Conservation (phyloP, 2,329 filamentous ascomycete genomes). For the Pseudogymnoascus sp. region DNA sequence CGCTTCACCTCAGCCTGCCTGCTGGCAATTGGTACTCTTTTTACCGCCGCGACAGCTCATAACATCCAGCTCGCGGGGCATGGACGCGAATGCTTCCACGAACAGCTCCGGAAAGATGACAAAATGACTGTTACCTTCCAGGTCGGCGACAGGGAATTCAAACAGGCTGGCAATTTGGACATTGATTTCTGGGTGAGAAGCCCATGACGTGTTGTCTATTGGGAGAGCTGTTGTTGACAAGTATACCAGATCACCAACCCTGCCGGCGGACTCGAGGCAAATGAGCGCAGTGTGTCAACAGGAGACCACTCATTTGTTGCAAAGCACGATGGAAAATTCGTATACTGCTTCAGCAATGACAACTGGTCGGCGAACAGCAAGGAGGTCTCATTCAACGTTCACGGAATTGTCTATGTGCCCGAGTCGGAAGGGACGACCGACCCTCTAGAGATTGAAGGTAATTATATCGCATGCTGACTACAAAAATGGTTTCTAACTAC, state of each 20-base stretch:
- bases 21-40: conserved; percentile 22
- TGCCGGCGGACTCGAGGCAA: conserved; percentile 62
- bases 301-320: conserved; percentile 92
- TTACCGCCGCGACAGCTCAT: conserved; percentile 64
- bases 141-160: conserved; percentile 93
- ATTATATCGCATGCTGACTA: conserved; percentile 17
- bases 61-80: conserved; percentile 94
- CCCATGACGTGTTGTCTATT: conserved; percentile 2
- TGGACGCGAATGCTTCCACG: conserved; percentile 95
- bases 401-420: conserved; percentile 94
- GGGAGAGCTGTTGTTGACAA: conserved; percentile 15
- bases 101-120: conserved; percentile 84
- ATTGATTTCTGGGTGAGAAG: conserved; percentile 90
- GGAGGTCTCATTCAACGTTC: conserved; percentile 98
- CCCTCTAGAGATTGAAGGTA: conserved; percentile 85
- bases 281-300: conserved; percentile 73
- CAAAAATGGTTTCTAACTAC: not conserved
- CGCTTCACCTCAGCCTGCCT: conserved; percentile 25
- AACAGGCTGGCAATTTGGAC: conserved; percentile 85
- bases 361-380: conserved; percentile 94
- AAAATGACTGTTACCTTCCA: conserved; percentile 99
- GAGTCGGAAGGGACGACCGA: conserved; percentile 78
- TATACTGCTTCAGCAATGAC: conserved; percentile 99
- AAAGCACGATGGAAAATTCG: conserved; percentile 74
- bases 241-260: conserved; percentile 66